Evolutionary conservation across 495 filamentous ascomycete genomes (phyloP).

Genomic region (Xylaria longipes): DNA sequence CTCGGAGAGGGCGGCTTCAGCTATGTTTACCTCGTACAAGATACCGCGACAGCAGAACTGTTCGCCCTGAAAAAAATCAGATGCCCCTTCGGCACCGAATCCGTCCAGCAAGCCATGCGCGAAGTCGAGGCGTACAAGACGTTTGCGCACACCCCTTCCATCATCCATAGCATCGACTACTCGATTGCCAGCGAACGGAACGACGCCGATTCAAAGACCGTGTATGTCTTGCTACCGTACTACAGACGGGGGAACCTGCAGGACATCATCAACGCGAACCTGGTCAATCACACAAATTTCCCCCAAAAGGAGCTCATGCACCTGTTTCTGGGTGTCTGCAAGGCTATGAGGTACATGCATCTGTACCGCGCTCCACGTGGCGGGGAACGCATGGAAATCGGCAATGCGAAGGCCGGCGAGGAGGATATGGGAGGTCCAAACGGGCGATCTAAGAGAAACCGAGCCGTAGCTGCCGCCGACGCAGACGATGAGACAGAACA

Average conservation of each 20-base stretch:
- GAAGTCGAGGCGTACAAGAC: slow-evolving; percentile 96
- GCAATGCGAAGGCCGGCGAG: slow-evolving; percentile 36
- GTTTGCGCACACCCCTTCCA: slow-evolving; percentile 79
- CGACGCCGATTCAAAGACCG: slow-evolving; percentile 81
- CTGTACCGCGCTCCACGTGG: slow-evolving; percentile 67
- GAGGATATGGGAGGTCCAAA: slow-evolving; percentile 58
- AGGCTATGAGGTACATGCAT: slow-evolving; percentile 88
- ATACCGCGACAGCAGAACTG: slow-evolving; percentile 76
- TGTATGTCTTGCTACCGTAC: slow-evolving; percentile 95
- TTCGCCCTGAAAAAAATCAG: slow-evolving; percentile 98
- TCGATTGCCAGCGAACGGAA: slow-evolving; percentile 61
- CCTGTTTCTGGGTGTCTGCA: slow-evolving; percentile 89
- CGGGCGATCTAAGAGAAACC: slow-evolving; percentile 63
- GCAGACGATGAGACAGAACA: slow-evolving; percentile 75
- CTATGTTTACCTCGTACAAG: slow-evolving; percentile 98
- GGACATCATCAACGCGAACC: slow-evolving; percentile 97
- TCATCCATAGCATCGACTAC: slow-evolving; percentile 92
- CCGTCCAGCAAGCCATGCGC: slow-evolving; percentile 89
- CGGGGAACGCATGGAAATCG: slow-evolving; percentile 59
- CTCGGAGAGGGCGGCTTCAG: slow-evolving; percentile 97
- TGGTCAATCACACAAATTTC: slow-evolving; percentile 95
- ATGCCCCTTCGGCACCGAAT: slow-evolving; percentile 96
- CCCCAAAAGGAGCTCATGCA: slow-evolving; percentile 83
- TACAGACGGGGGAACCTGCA: slow-evolving; percentile 94
- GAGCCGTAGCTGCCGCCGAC: slow-evolving; percentile 52